Evolutionary conservation across 1,284 basidiomycete species (phyloP).

Genomic region (Cystobasidium sp.): DNA sequence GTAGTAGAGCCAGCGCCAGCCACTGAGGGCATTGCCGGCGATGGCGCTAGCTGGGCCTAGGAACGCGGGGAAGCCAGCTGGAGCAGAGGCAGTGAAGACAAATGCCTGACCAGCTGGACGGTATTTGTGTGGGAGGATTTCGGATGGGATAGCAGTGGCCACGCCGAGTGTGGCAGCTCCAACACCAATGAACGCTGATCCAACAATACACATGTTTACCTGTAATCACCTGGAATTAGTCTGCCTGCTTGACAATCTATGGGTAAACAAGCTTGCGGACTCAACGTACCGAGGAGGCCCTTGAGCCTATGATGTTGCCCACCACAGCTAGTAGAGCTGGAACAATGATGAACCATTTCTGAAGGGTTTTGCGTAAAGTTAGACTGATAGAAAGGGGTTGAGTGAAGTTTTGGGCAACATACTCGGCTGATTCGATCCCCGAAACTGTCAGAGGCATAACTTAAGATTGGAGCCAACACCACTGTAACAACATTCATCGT

Average conservation of each 20-base stretch:
- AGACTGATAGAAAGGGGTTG: neutral
- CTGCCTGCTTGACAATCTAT: neutral
- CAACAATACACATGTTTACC: conserved; percentile 32
- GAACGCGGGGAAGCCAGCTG: conserved; percentile 13
- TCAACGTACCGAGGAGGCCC: conserved; percentile 13
- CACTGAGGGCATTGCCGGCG: conserved; percentile 10
- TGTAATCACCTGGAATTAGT: neutral
- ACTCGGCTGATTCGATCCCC: conserved; percentile 13
- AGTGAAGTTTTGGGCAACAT: neutral
- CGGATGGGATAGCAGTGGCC: conserved; percentile 31
- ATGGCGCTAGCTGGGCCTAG: conserved; percentile 8
- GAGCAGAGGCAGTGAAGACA: conserved; percentile 16
- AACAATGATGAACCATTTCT: conserved; percentile 36
- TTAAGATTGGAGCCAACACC: conserved; percentile 16
- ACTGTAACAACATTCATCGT: conserved; percentile 26
- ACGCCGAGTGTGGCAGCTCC: conserved; percentile 27
- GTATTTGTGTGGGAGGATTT: conserved; percentile 33
- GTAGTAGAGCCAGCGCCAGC: conserved; percentile 33
- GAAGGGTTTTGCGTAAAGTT: neutral
- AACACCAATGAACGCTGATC: conserved; percentile 29
- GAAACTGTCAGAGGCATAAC: conserved; percentile 13
- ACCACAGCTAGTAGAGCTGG: conserved; percentile 3
- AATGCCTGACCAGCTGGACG: conserved; percentile 15
- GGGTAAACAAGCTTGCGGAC: neutral
- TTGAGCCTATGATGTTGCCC: conserved; percentile 8